These are phyloP conservation scores for Pterocarpus macrocarpus DNA, from an alignment of 306 rosid genomes.

Conservation along the genomic window DNA sequence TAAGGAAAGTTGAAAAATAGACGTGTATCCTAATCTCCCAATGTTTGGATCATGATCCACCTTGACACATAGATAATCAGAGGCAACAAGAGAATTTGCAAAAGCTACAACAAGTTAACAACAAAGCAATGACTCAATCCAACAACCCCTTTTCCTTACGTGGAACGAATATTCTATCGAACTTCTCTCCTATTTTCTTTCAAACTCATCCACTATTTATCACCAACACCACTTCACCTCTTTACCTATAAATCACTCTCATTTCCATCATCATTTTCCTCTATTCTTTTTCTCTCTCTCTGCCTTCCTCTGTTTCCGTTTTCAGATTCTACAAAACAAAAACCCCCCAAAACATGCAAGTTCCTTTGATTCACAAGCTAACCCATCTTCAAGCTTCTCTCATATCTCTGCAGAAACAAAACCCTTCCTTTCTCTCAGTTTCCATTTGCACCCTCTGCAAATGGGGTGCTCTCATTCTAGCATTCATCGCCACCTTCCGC, in stretches of 20 bases:
- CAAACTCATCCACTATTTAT: not conserved
- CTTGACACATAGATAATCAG: not conserved
- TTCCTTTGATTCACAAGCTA: constrained; percentile 60
- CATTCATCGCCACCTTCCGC: constrained; percentile 66
- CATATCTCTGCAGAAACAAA: constrained; percentile 49
- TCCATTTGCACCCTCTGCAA: constrained; percentile 57
- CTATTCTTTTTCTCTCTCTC: not conserved
- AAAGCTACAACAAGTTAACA: not conserved
- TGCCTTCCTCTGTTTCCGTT: not conserved
- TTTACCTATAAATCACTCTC: constrained; percentile 6
- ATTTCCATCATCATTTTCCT: not conserved
- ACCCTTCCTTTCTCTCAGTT: constrained; percentile 48
- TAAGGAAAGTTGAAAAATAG: not conserved
- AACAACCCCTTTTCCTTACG: constrained; percentile 34
- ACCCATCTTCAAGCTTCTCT: constrained; percentile 44
- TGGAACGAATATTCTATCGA: constrained; percentile 42
- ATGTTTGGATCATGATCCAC: not conserved
- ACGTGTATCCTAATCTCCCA: not conserved
- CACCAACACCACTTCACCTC: not conserved
- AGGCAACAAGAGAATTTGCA: not conserved
- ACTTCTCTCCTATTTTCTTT: not conserved
- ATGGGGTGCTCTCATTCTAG: constrained; percentile 71
- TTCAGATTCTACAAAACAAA: not conserved
- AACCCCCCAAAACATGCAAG: constrained; percentile 53
- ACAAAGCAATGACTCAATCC: not conserved